A percentile compares a stretch with the other conserved stretches of the same genome.
Conservation (phyloP, 106 monocot genomes). For the Acanthochlamys bracteata region DNA sequence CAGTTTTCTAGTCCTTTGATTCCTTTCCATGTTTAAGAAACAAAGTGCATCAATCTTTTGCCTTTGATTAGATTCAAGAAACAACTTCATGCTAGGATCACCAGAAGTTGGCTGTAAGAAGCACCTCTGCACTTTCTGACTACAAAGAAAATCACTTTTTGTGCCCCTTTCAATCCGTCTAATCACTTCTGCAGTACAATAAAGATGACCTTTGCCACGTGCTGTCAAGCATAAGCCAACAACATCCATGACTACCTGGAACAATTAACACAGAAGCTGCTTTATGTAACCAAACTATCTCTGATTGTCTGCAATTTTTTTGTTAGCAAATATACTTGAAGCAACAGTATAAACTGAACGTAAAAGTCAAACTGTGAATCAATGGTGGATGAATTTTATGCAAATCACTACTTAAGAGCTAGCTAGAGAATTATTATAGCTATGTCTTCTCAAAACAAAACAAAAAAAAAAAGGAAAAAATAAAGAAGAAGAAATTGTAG, state of each 20-base stretch:
- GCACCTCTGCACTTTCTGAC: neutral
- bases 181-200: conserved; percentile 1
- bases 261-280: neutral
- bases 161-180: conserved; percentile 1
- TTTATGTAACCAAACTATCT: neutral
- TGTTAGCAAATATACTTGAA: too few species aligned
- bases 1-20: neutral
- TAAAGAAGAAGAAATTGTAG: too few species aligned
- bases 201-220: conserved; percentile 1
- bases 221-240: neutral
- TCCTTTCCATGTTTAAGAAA: neutral
- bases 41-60: conserved; percentile 4
- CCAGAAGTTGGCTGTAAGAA: too few species aligned
- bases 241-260: conserved; percentile 12
- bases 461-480: too few species aligned
- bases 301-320: too few species aligned
- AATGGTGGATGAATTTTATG: too few species aligned
- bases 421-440: too few species aligned
- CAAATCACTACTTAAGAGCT: too few species aligned
- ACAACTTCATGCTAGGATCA: too few species aligned
- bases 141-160: neutral
- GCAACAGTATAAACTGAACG: too few species aligned
- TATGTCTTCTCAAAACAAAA: too few species aligned
- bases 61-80: conserved; percentile 1
- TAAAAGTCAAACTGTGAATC: too few species aligned